Conservation (phyloP, 176 grass and related monocot species). For the Zoysia japonica region DNA sequence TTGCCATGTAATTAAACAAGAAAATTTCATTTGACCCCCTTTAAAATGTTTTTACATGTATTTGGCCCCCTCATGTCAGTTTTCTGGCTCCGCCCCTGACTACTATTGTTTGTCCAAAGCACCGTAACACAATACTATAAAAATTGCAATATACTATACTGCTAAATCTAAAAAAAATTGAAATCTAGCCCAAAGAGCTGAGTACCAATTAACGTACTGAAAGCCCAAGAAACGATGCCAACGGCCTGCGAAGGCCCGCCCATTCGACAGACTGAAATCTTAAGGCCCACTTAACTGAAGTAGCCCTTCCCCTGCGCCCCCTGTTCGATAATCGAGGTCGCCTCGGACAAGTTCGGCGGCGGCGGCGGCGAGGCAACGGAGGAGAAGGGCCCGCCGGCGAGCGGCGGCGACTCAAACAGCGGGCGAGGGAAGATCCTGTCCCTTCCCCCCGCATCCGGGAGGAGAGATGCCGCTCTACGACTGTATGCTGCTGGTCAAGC, state of each 20-base stretch:
- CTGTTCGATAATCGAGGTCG: background rate
- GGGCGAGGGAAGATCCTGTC: background rate
- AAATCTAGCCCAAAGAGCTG: no score
- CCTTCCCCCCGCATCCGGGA: background rate
- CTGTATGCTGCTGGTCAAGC: slow-evolving; percentile 78
- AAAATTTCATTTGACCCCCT: no score
- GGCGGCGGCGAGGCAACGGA: slow-evolving; percentile 18
- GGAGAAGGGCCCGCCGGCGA: background rate
- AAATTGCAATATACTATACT: no score
- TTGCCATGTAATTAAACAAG: no score
- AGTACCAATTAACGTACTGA: no score
- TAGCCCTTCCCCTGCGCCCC: background rate
- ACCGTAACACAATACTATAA: no score
- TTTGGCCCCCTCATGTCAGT: no score
- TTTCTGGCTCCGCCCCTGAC: no score
- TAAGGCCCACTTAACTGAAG: background rate
- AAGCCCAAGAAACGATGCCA: background rate
- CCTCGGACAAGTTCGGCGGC: background rate
- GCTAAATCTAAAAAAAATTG: no score
- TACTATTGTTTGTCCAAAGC: no score
- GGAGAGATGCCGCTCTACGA: slow-evolving; percentile 82
- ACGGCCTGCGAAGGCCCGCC: background rate
- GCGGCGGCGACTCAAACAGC: background rate
- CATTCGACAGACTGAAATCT: background rate
- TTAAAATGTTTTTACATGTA: no score